phyloP scores from a whole-genome alignment of 2,329 filamentous ascomycete genomes.

The Colletotrichum somersetense region DNA sequence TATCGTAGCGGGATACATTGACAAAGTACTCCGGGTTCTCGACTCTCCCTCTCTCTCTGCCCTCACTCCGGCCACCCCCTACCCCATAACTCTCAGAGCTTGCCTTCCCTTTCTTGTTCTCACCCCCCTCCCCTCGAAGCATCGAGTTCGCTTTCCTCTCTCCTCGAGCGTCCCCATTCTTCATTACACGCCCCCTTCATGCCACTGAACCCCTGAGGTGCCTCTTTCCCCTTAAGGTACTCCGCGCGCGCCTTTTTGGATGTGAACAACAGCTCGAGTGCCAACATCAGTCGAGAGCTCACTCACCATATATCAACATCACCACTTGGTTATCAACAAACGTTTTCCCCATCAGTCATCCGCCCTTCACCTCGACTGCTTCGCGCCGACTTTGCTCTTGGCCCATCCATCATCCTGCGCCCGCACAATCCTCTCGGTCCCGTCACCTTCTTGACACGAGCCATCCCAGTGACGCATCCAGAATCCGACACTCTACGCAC shows the following conservation, averaged over 20 bases:
- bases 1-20: not conserved
- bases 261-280: conserved; percentile 7
- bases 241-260: conserved; percentile 8
- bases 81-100: not conserved
- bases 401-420: not conserved
- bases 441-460: no score
- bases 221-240: conserved; percentile 4
- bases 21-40: not conserved
- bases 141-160: not conserved
- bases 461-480: not conserved
- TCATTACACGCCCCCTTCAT: conserved; percentile 29
- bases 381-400: not conserved
- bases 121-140: not conserved
- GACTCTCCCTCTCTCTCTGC: not conserved
- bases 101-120: conserved; percentile 18
- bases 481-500: not conserved
- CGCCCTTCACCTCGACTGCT: not conserved
- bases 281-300: not conserved
- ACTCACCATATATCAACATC: conserved; percentile 29
- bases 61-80: conserved; percentile 13
- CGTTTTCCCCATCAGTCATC: not conserved
- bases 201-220: conserved; percentile 27
- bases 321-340: not conserved
- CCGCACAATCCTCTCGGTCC: no score
- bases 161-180: conserved; percentile 18